Evolutionary conservation across 345 rosid species (phyloP), one percentile per base, ranked within the genome.

Genomic region (Nephelium lappaceum): DNA sequence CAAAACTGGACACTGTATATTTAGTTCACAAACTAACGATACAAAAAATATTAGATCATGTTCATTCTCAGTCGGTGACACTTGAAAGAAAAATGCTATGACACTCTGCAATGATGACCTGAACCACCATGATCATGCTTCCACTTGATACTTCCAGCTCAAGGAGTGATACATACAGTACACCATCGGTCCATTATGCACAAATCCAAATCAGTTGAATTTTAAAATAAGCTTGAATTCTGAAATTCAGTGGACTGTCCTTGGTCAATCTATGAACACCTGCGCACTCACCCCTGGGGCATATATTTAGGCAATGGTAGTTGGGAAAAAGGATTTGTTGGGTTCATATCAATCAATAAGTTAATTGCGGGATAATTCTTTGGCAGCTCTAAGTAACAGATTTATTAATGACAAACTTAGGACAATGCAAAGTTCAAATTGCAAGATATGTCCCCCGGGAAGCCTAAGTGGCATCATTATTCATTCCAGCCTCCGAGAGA

Each of bases 351-450:
- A 5, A 24, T 12, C 24, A 21, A 58, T 14, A 73, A 55, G 67
- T 12, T 31, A 60, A 42, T 39, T 58, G 15, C 21, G n/a, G 65
- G 38, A 73, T 0, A 41, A 23, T 42, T 47, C n/a, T 39, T 41
- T 66, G 25, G 65, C 65, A 72, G 25, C 65, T n/a, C n/a, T 11
- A 18, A 11, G 66, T 72, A 38, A 55, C 11, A 38, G 64, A 36
- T 58, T 45, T 55, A 55, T 72, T 55, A 58, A 57, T 55, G 19
- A 12, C 47, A n/a, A 57, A n/a, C 39, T 57, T 60, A 72, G n/a
- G 23, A 72, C 19, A 55, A 55, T 38, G 49, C 31, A 36, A 55
- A 55, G n/a, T 57, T 36, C 19, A 36, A 7, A 8, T 53, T 71
- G 6, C 49, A 36, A 55, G 18, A n/a, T 47, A 49, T 36, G 24